These are phyloP conservation scores for Saccharomyces mikatae DNA, from an alignment of 805 yeast species.

Conservation along the genomic window DNA sequence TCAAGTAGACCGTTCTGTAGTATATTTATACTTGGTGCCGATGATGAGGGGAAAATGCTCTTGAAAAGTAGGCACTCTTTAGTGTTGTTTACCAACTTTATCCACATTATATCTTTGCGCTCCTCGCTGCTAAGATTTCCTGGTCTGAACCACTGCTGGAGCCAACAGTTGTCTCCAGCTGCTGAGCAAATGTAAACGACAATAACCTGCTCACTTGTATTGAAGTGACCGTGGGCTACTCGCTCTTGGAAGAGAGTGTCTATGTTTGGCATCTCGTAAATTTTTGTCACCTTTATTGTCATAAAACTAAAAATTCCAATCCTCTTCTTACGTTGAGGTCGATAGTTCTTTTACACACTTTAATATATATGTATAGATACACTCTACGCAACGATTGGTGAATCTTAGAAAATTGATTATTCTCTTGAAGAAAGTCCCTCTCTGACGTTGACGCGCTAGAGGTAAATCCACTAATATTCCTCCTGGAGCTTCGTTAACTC, in stretches of 20 bases:
- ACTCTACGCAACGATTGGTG: background rate
- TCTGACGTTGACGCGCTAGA: background rate
- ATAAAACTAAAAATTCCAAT: background rate
- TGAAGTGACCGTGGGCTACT: conserved; percentile 37
- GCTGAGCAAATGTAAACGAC: conserved; percentile 32
- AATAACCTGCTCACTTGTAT: conserved; percentile 31
- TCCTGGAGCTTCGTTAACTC: background rate
- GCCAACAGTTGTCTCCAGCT: conserved; percentile 24
- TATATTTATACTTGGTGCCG: background rate
- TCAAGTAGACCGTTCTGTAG: background rate
- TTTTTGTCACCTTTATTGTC: background rate
- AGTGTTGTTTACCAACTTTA: background rate
- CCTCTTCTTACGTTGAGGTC: background rate
- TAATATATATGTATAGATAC: background rate
- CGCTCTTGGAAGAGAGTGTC: conserved; percentile 3
- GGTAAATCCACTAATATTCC: background rate
- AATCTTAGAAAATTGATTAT: background rate
- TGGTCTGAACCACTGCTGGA: conserved; percentile 10
- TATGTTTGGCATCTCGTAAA: background rate
- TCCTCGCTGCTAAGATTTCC: conserved; percentile 2
- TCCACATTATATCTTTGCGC: background rate
- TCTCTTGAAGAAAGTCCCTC: background rate
- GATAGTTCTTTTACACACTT: background rate
- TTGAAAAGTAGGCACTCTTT: background rate
- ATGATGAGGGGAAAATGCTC: background rate